These are phyloP conservation scores for Penstemon newberryi DNA, from an alignment of 257 asterid species.

Conservation along the genomic window DNA sequence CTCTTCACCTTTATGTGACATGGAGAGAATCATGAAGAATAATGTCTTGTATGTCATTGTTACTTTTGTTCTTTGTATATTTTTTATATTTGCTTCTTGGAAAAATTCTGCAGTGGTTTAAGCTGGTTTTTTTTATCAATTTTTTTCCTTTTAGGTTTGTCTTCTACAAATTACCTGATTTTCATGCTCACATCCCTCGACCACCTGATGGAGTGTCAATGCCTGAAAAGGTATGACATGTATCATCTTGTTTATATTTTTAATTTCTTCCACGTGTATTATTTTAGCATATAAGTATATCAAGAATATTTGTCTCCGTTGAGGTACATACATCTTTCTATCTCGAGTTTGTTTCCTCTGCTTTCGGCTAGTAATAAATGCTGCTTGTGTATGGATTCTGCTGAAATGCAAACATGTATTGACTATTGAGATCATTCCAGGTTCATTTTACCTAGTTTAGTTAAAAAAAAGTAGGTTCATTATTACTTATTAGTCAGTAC, in stretches of 20 bases:
- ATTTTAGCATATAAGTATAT: neutral
- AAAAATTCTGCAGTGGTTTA: slow-evolving; percentile 1
- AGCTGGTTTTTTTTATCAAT: slow-evolving; percentile 17
- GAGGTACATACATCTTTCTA: neutral
- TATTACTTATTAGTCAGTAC: too few relatives aligned
- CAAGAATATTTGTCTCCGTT: neutral
- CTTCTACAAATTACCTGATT: slow-evolving; percentile 46
- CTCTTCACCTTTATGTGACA: slow-evolving; percentile 43
- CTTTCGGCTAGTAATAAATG: neutral
- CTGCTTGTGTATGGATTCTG: neutral
- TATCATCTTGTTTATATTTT: neutral
- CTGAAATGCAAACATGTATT: neutral
- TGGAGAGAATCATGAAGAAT: slow-evolving; percentile 43
- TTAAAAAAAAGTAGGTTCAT: too few relatives aligned
- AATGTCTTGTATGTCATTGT: slow-evolving; percentile 49
- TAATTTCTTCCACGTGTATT: neutral
- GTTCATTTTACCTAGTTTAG: neutral
- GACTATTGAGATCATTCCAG: neutral
- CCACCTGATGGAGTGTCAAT: slow-evolving; percentile 46
- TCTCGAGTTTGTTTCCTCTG: neutral
- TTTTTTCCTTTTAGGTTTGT: slow-evolving; percentile 43
- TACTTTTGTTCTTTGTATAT: neutral
- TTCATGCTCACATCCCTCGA: slow-evolving; percentile 56
- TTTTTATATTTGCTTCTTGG: neutral
- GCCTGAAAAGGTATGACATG: slow-evolving; percentile 48